Evolutionary conservation across 2,329 filamentous ascomycete species (phyloP).

Genomic region (Helicocarpus griseus): DNA sequence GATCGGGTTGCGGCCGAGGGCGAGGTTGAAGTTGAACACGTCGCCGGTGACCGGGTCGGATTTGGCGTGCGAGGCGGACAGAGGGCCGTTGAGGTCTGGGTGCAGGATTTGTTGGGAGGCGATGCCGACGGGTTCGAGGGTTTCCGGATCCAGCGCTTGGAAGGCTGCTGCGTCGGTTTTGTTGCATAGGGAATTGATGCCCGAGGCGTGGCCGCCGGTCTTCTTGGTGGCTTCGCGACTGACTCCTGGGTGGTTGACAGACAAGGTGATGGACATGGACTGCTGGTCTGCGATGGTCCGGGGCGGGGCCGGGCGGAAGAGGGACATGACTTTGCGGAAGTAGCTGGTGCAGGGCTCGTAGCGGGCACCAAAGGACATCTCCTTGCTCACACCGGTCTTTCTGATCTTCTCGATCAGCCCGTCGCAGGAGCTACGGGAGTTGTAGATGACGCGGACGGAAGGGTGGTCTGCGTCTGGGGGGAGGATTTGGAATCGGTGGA

Average conservation of each 20-base stretch:
- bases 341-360: slow-evolving; percentile 65
- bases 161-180: slow-evolving; percentile 49
- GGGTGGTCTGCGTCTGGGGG: slow-evolving; percentile 25
- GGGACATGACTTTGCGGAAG: slow-evolving; percentile 60
- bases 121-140: slow-evolving; percentile 62
- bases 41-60: slow-evolving; percentile 65
- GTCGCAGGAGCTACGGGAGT: slow-evolving; percentile 60
- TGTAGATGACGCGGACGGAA: slow-evolving; percentile 51
- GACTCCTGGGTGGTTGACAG: slow-evolving; percentile 54
- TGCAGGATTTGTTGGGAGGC: slow-evolving; percentile 54
- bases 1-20: slow-evolving; percentile 44
- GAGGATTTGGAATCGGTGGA: slow-evolving; percentile 63
- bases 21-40: slow-evolving; percentile 73
- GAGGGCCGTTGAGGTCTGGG: slow-evolving; percentile 55
- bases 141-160: slow-evolving; percentile 57
- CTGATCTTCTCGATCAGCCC: slow-evolving; percentile 52
- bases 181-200: slow-evolving; percentile 46
- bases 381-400: slow-evolving; percentile 46
- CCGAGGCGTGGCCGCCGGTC: slow-evolving; percentile 19
- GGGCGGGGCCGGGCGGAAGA: slow-evolving; percentile 38
- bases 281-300: slow-evolving; percentile 21
- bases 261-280: slow-evolving; percentile 59
- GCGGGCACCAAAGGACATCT: slow-evolving; percentile 59
- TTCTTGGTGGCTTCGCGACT: slow-evolving; percentile 17
- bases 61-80: slow-evolving; percentile 63